phyloP scores from a whole-genome alignment of 805 yeast species.

The Suhomyces faveliae region DNA sequence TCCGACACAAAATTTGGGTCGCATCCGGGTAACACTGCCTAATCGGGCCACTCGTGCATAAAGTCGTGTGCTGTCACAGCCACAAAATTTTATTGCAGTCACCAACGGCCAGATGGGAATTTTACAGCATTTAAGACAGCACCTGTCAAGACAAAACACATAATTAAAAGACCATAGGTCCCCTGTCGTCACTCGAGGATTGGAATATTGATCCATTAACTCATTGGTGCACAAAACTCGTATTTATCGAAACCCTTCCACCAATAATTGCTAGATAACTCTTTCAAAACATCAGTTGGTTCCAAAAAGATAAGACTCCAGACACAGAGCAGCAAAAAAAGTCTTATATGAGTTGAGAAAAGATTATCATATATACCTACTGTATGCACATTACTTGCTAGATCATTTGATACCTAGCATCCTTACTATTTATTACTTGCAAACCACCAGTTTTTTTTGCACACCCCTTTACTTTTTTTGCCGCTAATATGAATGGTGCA shows the following conservation, averaged over 20 bases:
- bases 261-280: background rate
- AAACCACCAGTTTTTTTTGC: background rate
- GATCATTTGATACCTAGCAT: background rate
- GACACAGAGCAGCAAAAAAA: background rate
- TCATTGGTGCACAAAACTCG: background rate
- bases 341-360: background rate
- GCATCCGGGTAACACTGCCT: conserved; percentile 5
- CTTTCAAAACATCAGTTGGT: background rate
- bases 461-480: conserved; percentile 5
- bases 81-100: conserved; percentile 10
- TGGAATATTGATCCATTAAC: background rate
- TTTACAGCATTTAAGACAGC: conserved; percentile 5
- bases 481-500: conserved; percentile 10
- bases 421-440: background rate
- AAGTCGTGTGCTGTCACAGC: conserved; percentile 4
- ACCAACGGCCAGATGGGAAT: conserved; percentile 7
- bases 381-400: background rate
- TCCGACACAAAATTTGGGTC: background rate
- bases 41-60: conserved; percentile 4
- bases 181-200: background rate
- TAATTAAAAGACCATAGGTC: background rate
- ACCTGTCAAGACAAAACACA: background rate
- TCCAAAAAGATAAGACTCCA: background rate
- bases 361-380: background rate
- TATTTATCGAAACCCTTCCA: background rate